A percentile compares a stretch with the other conserved stretches of the same genome.
Conservation (phyloP, 2,329 filamentous ascomycete genomes). For the Coniochaeta sp. region DNA sequence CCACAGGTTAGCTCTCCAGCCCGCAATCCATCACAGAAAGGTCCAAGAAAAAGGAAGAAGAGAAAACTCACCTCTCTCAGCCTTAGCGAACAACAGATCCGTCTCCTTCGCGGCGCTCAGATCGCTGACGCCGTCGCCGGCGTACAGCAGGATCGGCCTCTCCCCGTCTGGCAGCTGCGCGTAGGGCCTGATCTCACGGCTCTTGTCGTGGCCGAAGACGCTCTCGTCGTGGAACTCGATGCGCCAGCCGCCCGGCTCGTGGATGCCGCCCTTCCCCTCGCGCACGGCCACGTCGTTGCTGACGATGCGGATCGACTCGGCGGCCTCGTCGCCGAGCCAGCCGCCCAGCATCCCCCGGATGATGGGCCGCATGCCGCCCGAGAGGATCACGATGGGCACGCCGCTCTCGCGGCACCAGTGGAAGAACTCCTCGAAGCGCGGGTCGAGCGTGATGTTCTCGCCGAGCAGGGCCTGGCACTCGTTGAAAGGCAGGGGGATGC, state of each 20-base stretch:
- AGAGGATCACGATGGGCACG: slow-evolving; percentile 86
- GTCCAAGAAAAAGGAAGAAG: too few species aligned
- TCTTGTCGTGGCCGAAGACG: slow-evolving; percentile 95
- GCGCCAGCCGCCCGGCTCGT: slow-evolving; percentile 77
- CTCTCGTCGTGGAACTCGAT: slow-evolving; percentile 86
- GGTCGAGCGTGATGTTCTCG: slow-evolving; percentile 81
- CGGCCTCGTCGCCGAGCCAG: slow-evolving; percentile 68
- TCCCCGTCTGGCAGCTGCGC: slow-evolving; percentile 59
- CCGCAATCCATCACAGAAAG: neutral
- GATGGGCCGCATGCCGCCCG: slow-evolving; percentile 86
- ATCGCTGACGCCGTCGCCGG: slow-evolving; percentile 90
- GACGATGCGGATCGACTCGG: slow-evolving; percentile 77
- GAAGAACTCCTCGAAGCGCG: slow-evolving; percentile 82
- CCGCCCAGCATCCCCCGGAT: slow-evolving; percentile 77
- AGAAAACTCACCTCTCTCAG: slow-evolving; percentile 64
- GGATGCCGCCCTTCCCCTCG: slow-evolving; percentile 64
- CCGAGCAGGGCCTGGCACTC: slow-evolving; percentile 74
- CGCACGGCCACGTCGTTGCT: slow-evolving; percentile 69
- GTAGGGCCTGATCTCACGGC: slow-evolving; percentile 82
- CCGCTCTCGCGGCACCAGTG: slow-evolving; percentile 74
- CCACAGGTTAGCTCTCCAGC: neutral
- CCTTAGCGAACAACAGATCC: slow-evolving; percentile 88
- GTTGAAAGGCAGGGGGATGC: slow-evolving; percentile 70
- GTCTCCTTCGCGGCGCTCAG: slow-evolving; percentile 88
- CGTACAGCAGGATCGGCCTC: slow-evolving; percentile 84